Evolutionary conservation across 805 yeast genomes (phyloP), one percentile per base, ranked within the genome.

Genomic region (Metschnikowia dekortorum): DNA sequence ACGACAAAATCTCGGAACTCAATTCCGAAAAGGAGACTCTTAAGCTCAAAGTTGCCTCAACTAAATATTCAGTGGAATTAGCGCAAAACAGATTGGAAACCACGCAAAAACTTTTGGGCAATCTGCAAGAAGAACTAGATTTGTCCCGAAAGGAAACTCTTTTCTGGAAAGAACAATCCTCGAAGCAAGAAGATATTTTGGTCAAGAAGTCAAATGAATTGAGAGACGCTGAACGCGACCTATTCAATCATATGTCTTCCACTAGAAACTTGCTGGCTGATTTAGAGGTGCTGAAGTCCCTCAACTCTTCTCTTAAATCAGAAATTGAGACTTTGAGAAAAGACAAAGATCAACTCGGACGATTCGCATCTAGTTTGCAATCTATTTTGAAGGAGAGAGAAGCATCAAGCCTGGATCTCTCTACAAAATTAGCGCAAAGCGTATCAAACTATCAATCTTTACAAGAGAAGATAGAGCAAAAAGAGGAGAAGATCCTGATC

Each of bases 321-420:
- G 89, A 86, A 53, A 74, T 82, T 39, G 66, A 69, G 7, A 76
- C 72, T 30, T 66, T 87, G 49, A 68, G 74, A 41, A 74, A 75
- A 2, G 96, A 89, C 60, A 82, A 80, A 57, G 65, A 76, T 6
- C 75, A 80, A 47, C 68, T 88, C 38, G 83, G 78, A 56, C 75
- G 79, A 3, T 70, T 83, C 51, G 75, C 87, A 8, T 64, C 78
- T 7, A 84, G 78, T 57, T 67, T 88, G 41, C 92, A 87, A 64
- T 60, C 81, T 2, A 61, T 81, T 37, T 81, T 82, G 49, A 74
- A 74, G 47, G 91, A 87, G 61, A 75, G 90, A 47, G 86, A 84
- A 46, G 56, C 66, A 1, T 69, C 80, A 6, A 73, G 78, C 43
- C 61, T 68, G 18, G 84, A 81, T 36, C 61, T 83, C 4, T 73